A percentile compares a stretch with the other conserved stretches of the same genome.
phyloP scores from a whole-genome alignment of 331 rosid species.

The Arachis monticola region DNA sequence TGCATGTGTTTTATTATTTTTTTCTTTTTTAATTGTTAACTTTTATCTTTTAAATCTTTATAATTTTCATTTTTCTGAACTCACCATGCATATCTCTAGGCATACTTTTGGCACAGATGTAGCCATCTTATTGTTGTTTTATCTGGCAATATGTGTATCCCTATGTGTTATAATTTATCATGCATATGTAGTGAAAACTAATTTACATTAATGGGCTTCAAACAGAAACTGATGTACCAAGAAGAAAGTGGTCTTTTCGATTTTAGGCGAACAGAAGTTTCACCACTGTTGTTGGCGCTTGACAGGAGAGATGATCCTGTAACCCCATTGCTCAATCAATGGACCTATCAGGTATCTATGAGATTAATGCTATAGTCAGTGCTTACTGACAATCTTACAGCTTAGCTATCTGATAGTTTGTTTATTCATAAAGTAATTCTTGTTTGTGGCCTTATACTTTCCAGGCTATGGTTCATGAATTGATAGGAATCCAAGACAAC shows the following conservation, averaged over 20 bases:
- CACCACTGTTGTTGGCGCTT: constrained; percentile 87
- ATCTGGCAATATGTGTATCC: constrained; percentile 24
- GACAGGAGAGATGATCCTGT: constrained; percentile 97
- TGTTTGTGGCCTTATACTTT: constrained; percentile 30
- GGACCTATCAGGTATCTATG: constrained; percentile 91
- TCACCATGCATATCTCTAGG: constrained; percentile 4
- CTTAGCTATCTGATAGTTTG: constrained; percentile 15
- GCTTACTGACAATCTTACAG: constrained; percentile 27
- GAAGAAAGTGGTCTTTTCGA: constrained; percentile 94
- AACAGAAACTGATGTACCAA: constrained; percentile 95
- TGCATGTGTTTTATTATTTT: constrained; percentile 18
- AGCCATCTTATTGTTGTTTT: constrained; percentile 34
- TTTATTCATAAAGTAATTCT: constrained; percentile 24
- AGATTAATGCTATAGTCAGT: constrained; percentile 6
- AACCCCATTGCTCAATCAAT: constrained; percentile 84
- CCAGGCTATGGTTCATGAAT: constrained; percentile 98
- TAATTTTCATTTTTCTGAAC: constrained; percentile 30
- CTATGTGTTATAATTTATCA: constrained; percentile 23
- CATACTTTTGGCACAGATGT: constrained; percentile 18
- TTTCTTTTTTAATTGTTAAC: background rate
- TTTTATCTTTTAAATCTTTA: constrained; percentile 17
- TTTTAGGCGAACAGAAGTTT: constrained; percentile 84
- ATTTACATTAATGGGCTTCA: constrained; percentile 42
- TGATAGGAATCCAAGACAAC: constrained; percentile 92
- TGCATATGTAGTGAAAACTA: constrained; percentile 35